Evolutionary conservation across 441 rosid genomes (phyloP).

Genomic region (Hura crepitans): DNA sequence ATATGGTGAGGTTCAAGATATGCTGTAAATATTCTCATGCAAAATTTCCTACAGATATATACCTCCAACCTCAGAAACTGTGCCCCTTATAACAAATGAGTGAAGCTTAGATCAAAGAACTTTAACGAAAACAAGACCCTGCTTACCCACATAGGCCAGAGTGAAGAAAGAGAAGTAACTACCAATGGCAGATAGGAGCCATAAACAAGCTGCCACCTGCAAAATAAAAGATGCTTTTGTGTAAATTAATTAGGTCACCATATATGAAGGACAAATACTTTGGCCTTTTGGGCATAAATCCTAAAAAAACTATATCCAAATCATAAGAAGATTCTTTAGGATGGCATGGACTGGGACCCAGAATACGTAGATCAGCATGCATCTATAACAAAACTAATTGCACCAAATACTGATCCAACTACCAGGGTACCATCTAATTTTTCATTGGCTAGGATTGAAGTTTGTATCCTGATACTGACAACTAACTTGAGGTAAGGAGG

Average conservation of each 20-base stretch:
- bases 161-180: slow-evolving; percentile 83
- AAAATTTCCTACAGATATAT: slow-evolving; percentile 4
- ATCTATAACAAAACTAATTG: neutral
- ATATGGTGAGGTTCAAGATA: neutral
- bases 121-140: neutral
- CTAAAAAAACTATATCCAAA: neutral
- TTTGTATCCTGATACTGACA: neutral
- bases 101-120: neutral
- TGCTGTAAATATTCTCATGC: neutral
- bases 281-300: neutral
- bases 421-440: neutral
- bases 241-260: neutral
- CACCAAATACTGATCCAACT: neutral
- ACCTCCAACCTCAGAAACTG: neutral
- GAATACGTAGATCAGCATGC: neutral
- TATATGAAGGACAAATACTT: neutral
- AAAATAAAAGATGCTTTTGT: slow-evolving; percentile 11
- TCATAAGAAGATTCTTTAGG: neutral
- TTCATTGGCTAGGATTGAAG: neutral
- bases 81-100: neutral
- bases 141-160: slow-evolving; percentile 69
- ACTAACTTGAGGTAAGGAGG: neutral
- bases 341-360: neutral
- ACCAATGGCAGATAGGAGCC: slow-evolving; percentile 83
- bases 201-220: slow-evolving; percentile 83